A percentile compares a stretch with the other conserved stretches of the same genome.
These are phyloP conservation scores for Metschnikowia kofuensis DNA, from an alignment of 805 yeast genomes.

Conservation along the genomic window DNA sequence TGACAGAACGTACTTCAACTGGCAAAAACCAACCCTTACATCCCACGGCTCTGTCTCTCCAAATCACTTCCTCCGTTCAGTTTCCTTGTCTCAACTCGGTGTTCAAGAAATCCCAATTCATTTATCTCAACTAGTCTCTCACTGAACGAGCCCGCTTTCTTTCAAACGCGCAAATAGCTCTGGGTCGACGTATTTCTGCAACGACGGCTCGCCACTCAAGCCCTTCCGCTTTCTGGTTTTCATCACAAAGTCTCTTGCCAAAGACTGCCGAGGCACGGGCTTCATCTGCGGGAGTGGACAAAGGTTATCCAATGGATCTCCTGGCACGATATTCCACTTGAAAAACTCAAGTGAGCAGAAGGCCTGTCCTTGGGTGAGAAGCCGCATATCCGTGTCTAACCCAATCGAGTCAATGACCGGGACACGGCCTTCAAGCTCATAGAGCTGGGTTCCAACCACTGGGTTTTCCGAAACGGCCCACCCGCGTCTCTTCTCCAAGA, in stretches of 20 bases:
- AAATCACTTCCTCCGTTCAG: background rate
- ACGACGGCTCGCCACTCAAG: conserved; percentile 56
- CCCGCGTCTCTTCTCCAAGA: conserved; percentile 71
- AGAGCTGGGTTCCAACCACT: conserved; percentile 72
- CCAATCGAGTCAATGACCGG: conserved; percentile 94
- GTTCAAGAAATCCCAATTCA: background rate
- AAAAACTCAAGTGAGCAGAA: conserved; percentile 63
- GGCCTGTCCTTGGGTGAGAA: conserved; percentile 77
- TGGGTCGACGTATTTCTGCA: conserved; percentile 64
- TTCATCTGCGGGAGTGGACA: conserved; percentile 64
- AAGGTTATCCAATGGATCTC: conserved; percentile 79
- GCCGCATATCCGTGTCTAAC: conserved; percentile 78
- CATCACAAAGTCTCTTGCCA: conserved; percentile 85
- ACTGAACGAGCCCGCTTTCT: conserved; percentile 40
- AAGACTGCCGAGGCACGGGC: conserved; percentile 65
- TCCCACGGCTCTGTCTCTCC: background rate
- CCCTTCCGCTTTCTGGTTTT: conserved; percentile 92
- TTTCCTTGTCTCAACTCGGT: background rate
- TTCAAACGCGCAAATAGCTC: conserved; percentile 53
- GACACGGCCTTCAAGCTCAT: conserved; percentile 55
- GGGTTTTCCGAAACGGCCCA: conserved; percentile 42
- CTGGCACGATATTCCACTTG: conserved; percentile 80
- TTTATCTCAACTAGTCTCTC: background rate
- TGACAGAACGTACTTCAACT: too few species aligned
- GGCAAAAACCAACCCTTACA: background rate